A percentile compares a stretch with the other conserved stretches of the same genome.
phyloP scores from a whole-genome alignment of 768 basidiomycete species.

The Suillus fuscotomentosus region DNA sequence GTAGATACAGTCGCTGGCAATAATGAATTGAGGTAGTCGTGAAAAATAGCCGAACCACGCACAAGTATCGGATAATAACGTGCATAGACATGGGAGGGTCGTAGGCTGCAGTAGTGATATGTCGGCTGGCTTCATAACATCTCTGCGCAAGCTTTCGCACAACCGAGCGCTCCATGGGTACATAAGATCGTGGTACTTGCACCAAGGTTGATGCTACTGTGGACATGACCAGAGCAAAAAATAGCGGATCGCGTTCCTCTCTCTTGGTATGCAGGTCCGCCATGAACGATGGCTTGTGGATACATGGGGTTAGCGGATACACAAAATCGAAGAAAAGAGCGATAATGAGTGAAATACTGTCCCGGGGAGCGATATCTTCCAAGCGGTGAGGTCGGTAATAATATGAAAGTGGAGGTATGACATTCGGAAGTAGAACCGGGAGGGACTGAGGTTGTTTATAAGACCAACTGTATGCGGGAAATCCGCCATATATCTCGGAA shows the following conservation, averaged over 20 bases:
- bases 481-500: slow-evolving; percentile 57
- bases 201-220: slow-evolving; percentile 86
- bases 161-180: slow-evolving; percentile 81
- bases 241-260: slow-evolving; percentile 87
- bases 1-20: slow-evolving; percentile 71
- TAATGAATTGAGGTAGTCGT: slow-evolving; percentile 8
- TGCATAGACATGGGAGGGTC: slow-evolving; percentile 84
- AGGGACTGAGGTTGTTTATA: slow-evolving; percentile 61
- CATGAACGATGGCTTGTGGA: slow-evolving; percentile 91
- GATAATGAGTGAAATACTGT: slow-evolving; percentile 79
- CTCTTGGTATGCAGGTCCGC: slow-evolving; percentile 78
- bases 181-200: slow-evolving; percentile 84
- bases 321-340: slow-evolving; percentile 93
- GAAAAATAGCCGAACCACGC: slow-evolving; percentile 28
- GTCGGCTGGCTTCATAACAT: slow-evolving; percentile 80
- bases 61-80: slow-evolving; percentile 90
- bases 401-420: slow-evolving; percentile 60
- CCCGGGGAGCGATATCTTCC: slow-evolving; percentile 79
- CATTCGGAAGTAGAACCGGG: slow-evolving; percentile 41
- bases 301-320: slow-evolving; percentile 85
- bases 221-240: slow-evolving; percentile 88
- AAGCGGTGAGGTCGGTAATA: slow-evolving; percentile 75
- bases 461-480: slow-evolving; percentile 69
- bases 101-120: slow-evolving; percentile 76
- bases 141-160: slow-evolving; percentile 83